Evolutionary conservation across 1,284 basidiomycete species (phyloP).

Genomic region (Tilletia horrida): DNA sequence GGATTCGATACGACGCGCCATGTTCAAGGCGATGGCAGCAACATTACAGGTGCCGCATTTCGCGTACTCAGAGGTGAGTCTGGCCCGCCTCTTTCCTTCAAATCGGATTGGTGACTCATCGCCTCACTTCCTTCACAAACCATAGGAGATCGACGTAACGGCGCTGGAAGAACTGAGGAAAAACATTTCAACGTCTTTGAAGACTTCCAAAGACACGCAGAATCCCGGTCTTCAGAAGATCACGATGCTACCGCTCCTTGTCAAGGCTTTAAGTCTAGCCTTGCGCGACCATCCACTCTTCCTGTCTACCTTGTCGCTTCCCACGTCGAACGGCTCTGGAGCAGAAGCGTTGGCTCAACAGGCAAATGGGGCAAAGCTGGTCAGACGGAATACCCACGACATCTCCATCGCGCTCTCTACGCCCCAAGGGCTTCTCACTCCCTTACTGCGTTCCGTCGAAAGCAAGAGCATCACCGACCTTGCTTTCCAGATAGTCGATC

Average conservation of each 20-base stretch:
- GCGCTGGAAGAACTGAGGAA: conserved; percentile 69
- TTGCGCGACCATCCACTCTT: conserved; percentile 81
- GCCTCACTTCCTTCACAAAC: background rate
- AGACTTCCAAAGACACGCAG: conserved; percentile 48
- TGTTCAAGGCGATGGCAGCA: conserved; percentile 54
- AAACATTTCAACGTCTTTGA: conserved; percentile 69
- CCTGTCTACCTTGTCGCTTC: conserved; percentile 50
- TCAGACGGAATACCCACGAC: conserved; percentile 34
- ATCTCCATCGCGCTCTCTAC: conserved; percentile 70
- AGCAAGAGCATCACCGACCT: conserved; percentile 66
- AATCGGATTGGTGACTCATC: background rate
- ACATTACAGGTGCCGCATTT: conserved; percentile 67
- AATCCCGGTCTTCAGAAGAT: conserved; percentile 57
- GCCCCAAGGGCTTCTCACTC: conserved; percentile 77
- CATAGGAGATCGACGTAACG: conserved; percentile 73
- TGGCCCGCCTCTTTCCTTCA: conserved; percentile 62
- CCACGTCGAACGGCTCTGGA: background rate
- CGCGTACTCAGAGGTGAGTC: conserved; percentile 59
- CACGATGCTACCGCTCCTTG: conserved; percentile 77
- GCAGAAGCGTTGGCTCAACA: background rate
- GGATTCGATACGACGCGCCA: conserved; percentile 47
- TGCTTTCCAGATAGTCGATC: conserved; percentile 28
- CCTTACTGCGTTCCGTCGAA: conserved; percentile 69
- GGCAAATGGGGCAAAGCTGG: conserved; percentile 24
- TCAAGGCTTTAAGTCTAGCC: conserved; percentile 77